These are phyloP conservation scores for Malassezia furfur DNA, from an alignment of 1,284 basidiomycete species.

Conservation along the genomic window DNA sequence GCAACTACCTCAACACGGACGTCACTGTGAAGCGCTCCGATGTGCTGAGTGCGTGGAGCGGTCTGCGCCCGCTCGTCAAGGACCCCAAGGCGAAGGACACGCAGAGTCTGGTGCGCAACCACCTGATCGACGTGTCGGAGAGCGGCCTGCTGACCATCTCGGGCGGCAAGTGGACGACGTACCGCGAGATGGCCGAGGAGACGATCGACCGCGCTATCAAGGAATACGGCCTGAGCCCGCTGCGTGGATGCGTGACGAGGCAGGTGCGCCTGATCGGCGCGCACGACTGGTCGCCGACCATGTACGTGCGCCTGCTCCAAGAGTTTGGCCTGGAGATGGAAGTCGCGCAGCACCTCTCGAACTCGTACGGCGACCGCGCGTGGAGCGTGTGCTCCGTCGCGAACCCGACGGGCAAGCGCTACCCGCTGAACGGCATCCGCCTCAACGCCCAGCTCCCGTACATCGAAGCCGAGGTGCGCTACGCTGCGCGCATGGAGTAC, in stretches of 20 bases:
- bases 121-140: constrained; percentile 76
- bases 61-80: constrained; percentile 76
- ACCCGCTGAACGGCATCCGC: constrained; percentile 77
- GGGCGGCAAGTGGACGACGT: constrained; percentile 98
- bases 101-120: constrained; percentile 81
- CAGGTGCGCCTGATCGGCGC: constrained; percentile 77
- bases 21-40: constrained; percentile 91
- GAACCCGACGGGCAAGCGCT: constrained; percentile 64
- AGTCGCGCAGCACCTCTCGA: constrained; percentile 84
- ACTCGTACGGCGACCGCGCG: constrained; percentile 88
- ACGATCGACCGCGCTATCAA: constrained; percentile 80
- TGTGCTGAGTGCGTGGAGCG: constrained; percentile 90
- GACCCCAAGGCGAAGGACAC: constrained; percentile 73
- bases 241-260: constrained; percentile 63
- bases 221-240: constrained; percentile 61
- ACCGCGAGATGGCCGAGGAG: constrained; percentile 86
- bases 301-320: constrained; percentile 95
- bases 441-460: constrained; percentile 70
- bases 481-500: constrained; percentile 82
- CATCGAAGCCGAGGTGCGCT: constrained; percentile 87
- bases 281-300: constrained; percentile 86
- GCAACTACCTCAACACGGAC: constrained; percentile 78
- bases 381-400: constrained; percentile 84
- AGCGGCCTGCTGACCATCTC: constrained; percentile 85
- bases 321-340: constrained; percentile 72